A percentile compares a stretch with the other conserved stretches of the same genome.
Conservation (phyloP, 176 grass and related monocot genomes). For the Secale cereale region DNA sequence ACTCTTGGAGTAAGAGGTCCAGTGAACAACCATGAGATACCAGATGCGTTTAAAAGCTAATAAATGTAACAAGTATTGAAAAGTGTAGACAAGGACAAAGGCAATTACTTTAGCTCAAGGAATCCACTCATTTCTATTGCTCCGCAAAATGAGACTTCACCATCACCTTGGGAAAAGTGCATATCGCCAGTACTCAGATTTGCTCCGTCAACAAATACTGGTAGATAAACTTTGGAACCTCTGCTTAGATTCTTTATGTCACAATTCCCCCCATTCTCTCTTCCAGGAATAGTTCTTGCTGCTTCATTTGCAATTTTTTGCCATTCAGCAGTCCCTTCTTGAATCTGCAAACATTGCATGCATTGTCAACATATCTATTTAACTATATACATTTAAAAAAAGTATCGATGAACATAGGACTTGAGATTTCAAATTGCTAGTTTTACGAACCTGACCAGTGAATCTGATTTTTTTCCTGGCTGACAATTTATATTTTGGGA, state of each 20-base stretch:
- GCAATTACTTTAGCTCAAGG: slow-evolving; percentile 89
- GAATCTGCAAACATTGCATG: slow-evolving; percentile 44
- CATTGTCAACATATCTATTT: slow-evolving; percentile 9
- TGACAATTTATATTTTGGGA: not conserved
- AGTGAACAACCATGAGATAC: not conserved
- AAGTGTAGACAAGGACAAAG: slow-evolving; percentile 12
- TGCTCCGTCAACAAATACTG: slow-evolving; percentile 84
- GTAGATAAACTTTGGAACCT: slow-evolving; percentile 95
- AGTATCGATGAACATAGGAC: not conserved
- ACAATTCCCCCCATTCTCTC: slow-evolving; percentile 92
- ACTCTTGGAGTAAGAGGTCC: not conserved
- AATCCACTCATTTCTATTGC: slow-evolving; percentile 99
- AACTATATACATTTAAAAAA: slow-evolving; percentile 3
- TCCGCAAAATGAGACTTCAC: slow-evolving; percentile 92
- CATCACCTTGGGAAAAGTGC: slow-evolving; percentile 94
- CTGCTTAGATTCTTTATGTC: slow-evolving; percentile 91
- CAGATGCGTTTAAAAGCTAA: not conserved
- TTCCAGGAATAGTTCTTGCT: slow-evolving; percentile 84
- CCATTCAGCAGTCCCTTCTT: slow-evolving; percentile 66
- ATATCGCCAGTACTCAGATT: slow-evolving; percentile 85
- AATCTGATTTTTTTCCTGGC: not conserved
- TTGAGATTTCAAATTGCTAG: not conserved
- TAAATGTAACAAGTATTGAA: slow-evolving; percentile 9
- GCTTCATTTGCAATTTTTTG: slow-evolving; percentile 73
- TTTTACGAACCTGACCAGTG: not conserved